Evolutionary conservation across 2,329 filamentous ascomycete species (phyloP).

Genomic region (Phoma sp.): DNA sequence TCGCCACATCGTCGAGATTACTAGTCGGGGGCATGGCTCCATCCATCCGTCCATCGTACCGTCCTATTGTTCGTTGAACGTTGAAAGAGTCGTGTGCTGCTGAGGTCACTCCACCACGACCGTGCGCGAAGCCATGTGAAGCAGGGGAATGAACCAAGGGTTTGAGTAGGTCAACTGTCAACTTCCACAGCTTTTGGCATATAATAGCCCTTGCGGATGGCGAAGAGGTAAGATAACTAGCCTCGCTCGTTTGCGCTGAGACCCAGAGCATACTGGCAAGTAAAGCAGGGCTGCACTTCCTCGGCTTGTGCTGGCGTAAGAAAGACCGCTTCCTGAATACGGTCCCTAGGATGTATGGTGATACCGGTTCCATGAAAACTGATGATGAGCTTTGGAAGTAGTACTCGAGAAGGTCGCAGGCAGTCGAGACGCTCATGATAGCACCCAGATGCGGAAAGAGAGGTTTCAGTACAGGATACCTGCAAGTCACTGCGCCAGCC

Average conservation of each 20-base stretch:
- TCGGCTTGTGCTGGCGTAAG: constrained; percentile 79
- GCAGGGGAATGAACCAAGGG: constrained; percentile 81
- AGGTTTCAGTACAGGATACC: constrained; percentile 85
- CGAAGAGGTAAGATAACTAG: constrained; percentile 79
- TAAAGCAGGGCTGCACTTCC: constrained; percentile 81
- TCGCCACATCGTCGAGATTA: constrained; percentile 84
- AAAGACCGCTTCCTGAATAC: constrained; percentile 89
- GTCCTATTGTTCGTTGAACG: constrained; percentile 66
- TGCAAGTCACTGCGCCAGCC: constrained; percentile 45
- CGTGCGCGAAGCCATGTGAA: constrained; percentile 59
- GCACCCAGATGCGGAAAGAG: constrained; percentile 79
- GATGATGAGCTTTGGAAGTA: constrained; percentile 92
- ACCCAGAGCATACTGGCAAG: constrained; percentile 96
- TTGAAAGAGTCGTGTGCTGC: constrained; percentile 80
- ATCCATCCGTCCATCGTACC: constrained; percentile 53
- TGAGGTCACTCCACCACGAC: constrained; percentile 68
- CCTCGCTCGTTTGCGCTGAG: constrained; percentile 88
- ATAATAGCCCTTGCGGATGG: constrained; percentile 82
- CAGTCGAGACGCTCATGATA: constrained; percentile 79
- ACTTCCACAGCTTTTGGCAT: constrained; percentile 84
- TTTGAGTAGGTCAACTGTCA: constrained; percentile 83
- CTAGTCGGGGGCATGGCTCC: constrained; percentile 63
- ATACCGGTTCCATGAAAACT: constrained; percentile 84
- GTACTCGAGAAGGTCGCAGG: constrained; percentile 86
- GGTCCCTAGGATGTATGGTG: constrained; percentile 86